Conservation (phyloP, 139 green algal genomes). For the Micractinium sp. region DNA sequence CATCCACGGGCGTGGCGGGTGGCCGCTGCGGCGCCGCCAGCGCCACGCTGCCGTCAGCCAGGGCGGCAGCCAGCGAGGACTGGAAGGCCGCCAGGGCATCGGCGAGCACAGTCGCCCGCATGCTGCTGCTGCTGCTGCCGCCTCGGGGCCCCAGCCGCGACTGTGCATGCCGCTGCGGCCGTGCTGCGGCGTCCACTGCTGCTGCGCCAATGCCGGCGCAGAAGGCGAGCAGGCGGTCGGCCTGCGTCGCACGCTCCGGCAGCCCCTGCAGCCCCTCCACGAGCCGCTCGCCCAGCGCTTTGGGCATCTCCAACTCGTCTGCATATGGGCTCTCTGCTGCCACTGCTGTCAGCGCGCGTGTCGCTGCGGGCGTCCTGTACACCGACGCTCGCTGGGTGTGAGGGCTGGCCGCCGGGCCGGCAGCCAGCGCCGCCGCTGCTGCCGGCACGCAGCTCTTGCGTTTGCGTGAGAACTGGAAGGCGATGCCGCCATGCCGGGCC, state of each 20-base stretch:
- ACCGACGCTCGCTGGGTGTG: not conserved
- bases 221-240: slow-evolving; percentile 33
- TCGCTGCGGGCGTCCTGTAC: not conserved
- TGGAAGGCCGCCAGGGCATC: slow-evolving; percentile 21
- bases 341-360: not conserved
- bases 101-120: not conserved
- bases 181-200: not conserved
- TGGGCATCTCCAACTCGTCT: slow-evolving; percentile 33
- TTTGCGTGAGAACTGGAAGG: slow-evolving; percentile 12
- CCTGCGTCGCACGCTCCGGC: not conserved
- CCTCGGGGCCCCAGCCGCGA: too few relatives aligned
- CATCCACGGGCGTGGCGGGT: not conserved
- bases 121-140: too few relatives aligned
- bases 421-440: not conserved
- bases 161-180: not conserved
- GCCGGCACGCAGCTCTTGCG: slow-evolving; percentile 1
- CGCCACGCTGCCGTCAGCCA: slow-evolving; percentile 11
- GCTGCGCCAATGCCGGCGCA: slow-evolving; percentile 23
- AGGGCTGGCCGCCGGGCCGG: not conserved
- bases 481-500: not conserved
- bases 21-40: slow-evolving; percentile 8
- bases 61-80: slow-evolving; percentile 14
- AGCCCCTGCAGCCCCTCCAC: slow-evolving; percentile 14
- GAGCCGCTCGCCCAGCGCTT: slow-evolving; percentile 27
- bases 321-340: slow-evolving; percentile 32